Evolutionary conservation across 495 filamentous ascomycete species (phyloP).

Genomic region (Daldinia caldariorum): DNA sequence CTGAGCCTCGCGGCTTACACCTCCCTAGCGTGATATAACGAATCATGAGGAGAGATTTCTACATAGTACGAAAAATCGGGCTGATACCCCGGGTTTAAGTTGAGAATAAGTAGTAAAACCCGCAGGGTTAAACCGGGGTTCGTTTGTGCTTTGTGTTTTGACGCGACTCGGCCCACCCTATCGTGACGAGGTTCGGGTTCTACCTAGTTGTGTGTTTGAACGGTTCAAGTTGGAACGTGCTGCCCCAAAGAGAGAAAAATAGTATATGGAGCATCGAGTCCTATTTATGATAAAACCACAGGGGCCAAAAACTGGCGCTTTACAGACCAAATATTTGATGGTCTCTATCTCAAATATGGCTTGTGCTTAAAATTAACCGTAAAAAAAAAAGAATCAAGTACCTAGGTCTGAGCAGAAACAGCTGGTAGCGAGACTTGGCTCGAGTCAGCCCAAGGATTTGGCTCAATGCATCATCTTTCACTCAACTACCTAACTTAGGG

Average conservation of each 20-base stretch:
- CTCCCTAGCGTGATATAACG: slow-evolving; percentile 36
- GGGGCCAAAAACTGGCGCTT: too few species aligned
- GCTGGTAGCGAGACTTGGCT: too few species aligned
- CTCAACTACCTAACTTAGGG: neutral
- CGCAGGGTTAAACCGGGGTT: neutral
- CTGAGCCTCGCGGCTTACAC: slow-evolving; percentile 36
- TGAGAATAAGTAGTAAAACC: slow-evolving; percentile 17
- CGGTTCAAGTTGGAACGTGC: neutral
- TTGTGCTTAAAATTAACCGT: too few species aligned
- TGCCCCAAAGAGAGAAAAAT: neutral
- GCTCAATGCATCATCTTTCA: too few species aligned
- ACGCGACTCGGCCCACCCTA: neutral
- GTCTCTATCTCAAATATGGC: too few species aligned
- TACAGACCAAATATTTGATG: too few species aligned
- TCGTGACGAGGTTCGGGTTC: neutral
- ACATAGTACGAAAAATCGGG: slow-evolving; percentile 16
- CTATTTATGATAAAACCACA: neutral
- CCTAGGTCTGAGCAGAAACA: too few species aligned
- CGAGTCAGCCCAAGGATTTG: too few species aligned
- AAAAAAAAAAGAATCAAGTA: too few species aligned
- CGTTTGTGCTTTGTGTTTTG: neutral
- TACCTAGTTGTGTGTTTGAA: neutral
- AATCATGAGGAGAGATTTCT: slow-evolving; percentile 40
- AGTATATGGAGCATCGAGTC: neutral
- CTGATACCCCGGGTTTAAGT: slow-evolving; percentile 21